Evolutionary conservation across 2,329 filamentous ascomycete species (phyloP), one percentile per base, ranked within the genome.

Genomic region (Neurospora sp.): DNA sequence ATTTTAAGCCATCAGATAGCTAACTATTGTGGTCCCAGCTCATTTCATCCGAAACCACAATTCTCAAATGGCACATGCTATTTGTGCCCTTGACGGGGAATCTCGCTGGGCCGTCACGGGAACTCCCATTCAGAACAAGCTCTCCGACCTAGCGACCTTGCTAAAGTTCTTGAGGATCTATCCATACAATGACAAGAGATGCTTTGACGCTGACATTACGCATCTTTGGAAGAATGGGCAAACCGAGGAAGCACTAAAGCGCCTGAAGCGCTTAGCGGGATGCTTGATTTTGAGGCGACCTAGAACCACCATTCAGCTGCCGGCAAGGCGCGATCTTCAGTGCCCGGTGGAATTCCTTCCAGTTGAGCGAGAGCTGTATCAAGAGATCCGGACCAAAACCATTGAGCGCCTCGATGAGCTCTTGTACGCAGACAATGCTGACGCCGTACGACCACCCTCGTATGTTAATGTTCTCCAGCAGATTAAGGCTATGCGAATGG

Each of bases 91-190:
- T 0, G 71, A 80, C 0, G 76, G 80, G 0, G 71, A 72, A 17
- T 76, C 75, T 2, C 78, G 83, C 6, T 86, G 83, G 84, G 81
- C 80, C 1, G 79, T 86, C 0, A 85, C 82, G 0, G 83, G 83
- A 0, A 86, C 84, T 0, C 84, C 84, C 0, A 81, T 86, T 0
- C 83, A 85, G 66, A 86, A 86, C 66, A 76, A 76, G 0, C 76
- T 84, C 0, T 74, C 74, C 1, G 84, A 86, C 66, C 76, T 86
- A 6, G 76, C 79, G 0, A 77, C 78, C 1, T 76, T 85, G 0
- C 74, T 86, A 0, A 79, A 79, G 36, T 86, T 85, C 68, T 75
- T 85, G 15, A 75, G 76, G 6, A 79, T 78, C 0, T 73, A 81
- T 70, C 84, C 84, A 0, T 84, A 83, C 68, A 72, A 78, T 4